Percentiles rank a stretch among this genome's conserved stretches.
These are phyloP conservation scores for Mychonastes homosphaera DNA, from an alignment of 139 green algal species.

Conservation along the genomic window DNA sequence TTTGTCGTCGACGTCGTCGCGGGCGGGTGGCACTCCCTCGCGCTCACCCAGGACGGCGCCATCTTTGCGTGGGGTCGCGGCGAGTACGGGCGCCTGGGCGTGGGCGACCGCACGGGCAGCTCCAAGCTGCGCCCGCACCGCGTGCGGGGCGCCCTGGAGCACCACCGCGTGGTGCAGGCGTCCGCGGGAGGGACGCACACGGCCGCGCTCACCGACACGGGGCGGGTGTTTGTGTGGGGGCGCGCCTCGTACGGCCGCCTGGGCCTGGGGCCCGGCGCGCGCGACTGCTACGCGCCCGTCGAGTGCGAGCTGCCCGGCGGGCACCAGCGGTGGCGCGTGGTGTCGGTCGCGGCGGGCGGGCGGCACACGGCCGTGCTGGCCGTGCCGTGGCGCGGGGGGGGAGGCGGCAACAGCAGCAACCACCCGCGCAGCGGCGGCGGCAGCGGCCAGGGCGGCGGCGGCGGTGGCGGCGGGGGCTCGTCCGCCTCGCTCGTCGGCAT, in stretches of 20 bases:
- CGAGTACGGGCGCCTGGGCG: conserved; percentile 80
- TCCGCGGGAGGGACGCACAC: conserved; percentile 66
- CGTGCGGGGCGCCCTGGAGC: conserved; percentile 38
- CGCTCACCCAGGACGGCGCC: conserved; percentile 45
- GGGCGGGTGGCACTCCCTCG: conserved; percentile 76
- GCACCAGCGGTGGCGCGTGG: conserved; percentile 53
- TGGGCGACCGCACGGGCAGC: conserved; percentile 58
- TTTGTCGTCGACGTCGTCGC: conserved; percentile 66
- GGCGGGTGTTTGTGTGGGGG: conserved; percentile 73
- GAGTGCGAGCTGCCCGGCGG: conserved; percentile 42
- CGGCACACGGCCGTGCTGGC: no score
- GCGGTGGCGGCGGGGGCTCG: no score
- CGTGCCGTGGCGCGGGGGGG: neutral
- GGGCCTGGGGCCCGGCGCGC: conserved; percentile 25
- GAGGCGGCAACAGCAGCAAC: conserved; percentile 2
- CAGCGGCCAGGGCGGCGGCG: neutral
- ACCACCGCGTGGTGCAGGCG: conserved; percentile 10
- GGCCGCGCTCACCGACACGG: conserved; percentile 45
- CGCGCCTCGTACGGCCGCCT: conserved; percentile 56
- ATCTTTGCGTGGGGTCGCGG: conserved; percentile 76
- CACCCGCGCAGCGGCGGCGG: neutral
- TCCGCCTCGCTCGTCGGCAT: neutral
- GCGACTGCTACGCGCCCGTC: conserved; percentile 47
- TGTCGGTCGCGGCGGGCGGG: conserved; percentile 38
- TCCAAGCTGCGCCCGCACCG: conserved; percentile 61